A percentile compares a stretch with the other conserved stretches of the same genome.
Conservation (phyloP, 2,329 filamentous ascomycete genomes). For the Xylaria multiplex region DNA sequence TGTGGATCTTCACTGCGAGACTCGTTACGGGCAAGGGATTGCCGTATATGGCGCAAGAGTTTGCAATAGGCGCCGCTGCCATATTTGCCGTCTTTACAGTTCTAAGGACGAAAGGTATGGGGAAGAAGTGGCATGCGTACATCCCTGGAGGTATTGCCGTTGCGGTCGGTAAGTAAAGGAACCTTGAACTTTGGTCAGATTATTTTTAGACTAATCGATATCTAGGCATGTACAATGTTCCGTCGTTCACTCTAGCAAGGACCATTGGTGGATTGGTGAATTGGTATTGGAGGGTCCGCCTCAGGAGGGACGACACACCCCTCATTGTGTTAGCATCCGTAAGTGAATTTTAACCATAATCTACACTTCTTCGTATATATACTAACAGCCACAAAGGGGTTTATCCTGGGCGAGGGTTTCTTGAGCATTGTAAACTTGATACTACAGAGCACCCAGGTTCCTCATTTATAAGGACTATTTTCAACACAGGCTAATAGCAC, state of each 20-base stretch:
- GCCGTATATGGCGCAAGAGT: slow-evolving; percentile 83
- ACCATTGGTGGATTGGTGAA: slow-evolving; percentile 79
- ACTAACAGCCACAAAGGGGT: slow-evolving; percentile 62
- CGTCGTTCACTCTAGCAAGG: slow-evolving; percentile 91
- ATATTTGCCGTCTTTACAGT: slow-evolving; percentile 79
- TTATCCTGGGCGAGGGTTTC: slow-evolving; percentile 92
- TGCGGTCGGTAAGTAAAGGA: slow-evolving; percentile 74
- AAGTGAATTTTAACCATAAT: slow-evolving; percentile 45
- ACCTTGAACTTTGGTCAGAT: not conserved
- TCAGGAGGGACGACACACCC: slow-evolving; percentile 70
- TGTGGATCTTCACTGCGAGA: slow-evolving; percentile 97
- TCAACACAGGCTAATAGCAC: not conserved
- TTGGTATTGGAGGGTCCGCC: slow-evolving; percentile 77
- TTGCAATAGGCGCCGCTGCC: slow-evolving; percentile 73
- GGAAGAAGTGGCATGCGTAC: slow-evolving; percentile 74
- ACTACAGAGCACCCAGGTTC: slow-evolving; percentile 79
- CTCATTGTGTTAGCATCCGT: slow-evolving; percentile 87
- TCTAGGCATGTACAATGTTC: slow-evolving; percentile 94
- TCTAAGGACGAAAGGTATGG: slow-evolving; percentile 68
- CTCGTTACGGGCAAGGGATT: slow-evolving; percentile 91
- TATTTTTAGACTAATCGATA: slow-evolving; percentile 6
- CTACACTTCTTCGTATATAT: not conserved
- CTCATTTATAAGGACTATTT: slow-evolving; percentile 67
- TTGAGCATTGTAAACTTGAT: slow-evolving; percentile 90
- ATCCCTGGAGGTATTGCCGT: slow-evolving; percentile 95